phyloP scores from a whole-genome alignment of 1,284 basidiomycete genomes.

The Peniophora sp. region DNA sequence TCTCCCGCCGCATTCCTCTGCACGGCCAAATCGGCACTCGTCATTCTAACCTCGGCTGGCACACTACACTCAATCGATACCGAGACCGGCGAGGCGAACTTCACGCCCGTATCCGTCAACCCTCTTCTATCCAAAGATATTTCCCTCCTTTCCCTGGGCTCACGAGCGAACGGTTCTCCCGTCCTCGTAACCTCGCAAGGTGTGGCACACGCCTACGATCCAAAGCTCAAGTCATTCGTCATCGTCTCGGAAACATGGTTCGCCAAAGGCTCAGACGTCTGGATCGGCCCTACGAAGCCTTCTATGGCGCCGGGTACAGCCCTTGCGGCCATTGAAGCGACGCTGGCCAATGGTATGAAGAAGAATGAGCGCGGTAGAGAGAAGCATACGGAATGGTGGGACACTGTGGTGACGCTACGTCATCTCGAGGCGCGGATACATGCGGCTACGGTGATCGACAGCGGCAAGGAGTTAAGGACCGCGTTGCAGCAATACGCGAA shows the following conservation, averaged over 20 bases:
- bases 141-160: constrained; percentile 46
- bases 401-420: constrained; percentile 68
- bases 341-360: not conserved
- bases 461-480: constrained; percentile 75
- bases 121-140: constrained; percentile 40
- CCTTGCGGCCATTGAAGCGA: not conserved
- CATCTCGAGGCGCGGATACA: constrained; percentile 79
- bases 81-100: constrained; percentile 52
- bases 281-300: constrained; percentile 53
- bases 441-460: constrained; percentile 65
- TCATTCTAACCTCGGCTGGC: constrained; percentile 68
- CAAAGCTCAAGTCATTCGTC: constrained; percentile 56
- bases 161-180: constrained; percentile 74
- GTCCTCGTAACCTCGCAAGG: constrained; percentile 72
- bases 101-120: constrained; percentile 56
- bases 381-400: constrained; percentile 68
- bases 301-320: not conserved
- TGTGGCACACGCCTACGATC: constrained; percentile 70
- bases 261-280: constrained; percentile 71
- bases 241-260: constrained; percentile 76
- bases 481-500: constrained; percentile 71
- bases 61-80: constrained; percentile 73
- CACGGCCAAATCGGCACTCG: constrained; percentile 52
- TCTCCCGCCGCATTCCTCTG: constrained; percentile 64
- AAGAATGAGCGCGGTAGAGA: constrained; percentile 11